Base-by-base conservation (phyloP, 2,329 filamentous ascomycete species). In the Beauveria scarabaeidicola region DNA sequence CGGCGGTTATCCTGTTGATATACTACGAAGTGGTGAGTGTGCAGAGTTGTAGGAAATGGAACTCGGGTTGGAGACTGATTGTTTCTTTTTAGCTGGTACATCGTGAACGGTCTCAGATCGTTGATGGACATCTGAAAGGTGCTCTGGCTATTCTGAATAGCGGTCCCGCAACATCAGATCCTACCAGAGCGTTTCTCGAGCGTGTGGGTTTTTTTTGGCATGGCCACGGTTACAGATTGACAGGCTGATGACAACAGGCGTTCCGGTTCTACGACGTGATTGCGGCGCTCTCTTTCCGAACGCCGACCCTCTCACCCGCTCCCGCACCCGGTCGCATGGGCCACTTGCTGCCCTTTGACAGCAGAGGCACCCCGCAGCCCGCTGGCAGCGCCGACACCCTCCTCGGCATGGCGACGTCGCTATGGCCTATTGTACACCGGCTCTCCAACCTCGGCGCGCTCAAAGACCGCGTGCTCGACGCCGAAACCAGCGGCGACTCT, bases 251-350 rank as follows among this genome's bases (percentile, higher is more conserved):
- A 11, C 56, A 32, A 32, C 58, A 86, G 83, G 82, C 83, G 1
- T 87, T 86, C 64, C 78, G 81, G 6, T 86, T 86, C 65, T 86
- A 86, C 70, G 83, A 86, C 66, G 83, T 86, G 23, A 86, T 86
- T 59, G 79, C 83, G 6, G 83, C 84, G 1, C 72, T 87, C 32
- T 86, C 83, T 0, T 77, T 85, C 54, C 82, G 82, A 58, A 83
- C 80, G 13, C 74, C 81, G 5, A 82, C 83, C 2, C 74, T 85
- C 13, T 80, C 81, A 1, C 76, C 73, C 13, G 75, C 78, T 3
- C 77, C 80, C 2, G 75, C 77, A 13, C 74, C 75, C 5, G 75
- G 76, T 17, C 74, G 77, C 25, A 72, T 80, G 2, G 68, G 77
- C 3, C 77, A 78, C 1, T 73, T 80, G 43, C 75, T 79, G 17